These are phyloP conservation scores for Pichia kudriavzevii DNA, from an alignment of 1,139 yeast species.

Conservation along the genomic window DNA sequence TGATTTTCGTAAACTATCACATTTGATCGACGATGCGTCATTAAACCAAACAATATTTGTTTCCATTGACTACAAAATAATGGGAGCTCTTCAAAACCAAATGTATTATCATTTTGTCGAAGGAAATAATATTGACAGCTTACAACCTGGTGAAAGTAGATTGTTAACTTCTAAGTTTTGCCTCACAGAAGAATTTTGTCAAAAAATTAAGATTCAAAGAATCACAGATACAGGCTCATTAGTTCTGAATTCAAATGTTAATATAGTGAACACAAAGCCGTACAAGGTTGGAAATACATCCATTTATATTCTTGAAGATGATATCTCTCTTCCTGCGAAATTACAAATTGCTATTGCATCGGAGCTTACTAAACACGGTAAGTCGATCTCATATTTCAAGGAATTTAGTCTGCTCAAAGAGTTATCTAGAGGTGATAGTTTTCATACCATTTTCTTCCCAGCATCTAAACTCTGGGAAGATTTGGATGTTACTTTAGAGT, in stretches of 20 bases:
- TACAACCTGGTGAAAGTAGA: constrained; percentile 27
- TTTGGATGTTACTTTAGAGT: constrained; percentile 54
- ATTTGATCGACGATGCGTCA: constrained; percentile 49
- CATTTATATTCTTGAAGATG: constrained; percentile 58
- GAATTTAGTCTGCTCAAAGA: constrained; percentile 41
- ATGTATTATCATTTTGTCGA: constrained; percentile 63
- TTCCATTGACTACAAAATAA: constrained; percentile 7
- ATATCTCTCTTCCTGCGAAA: constrained; percentile 47
- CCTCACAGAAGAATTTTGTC: constrained; percentile 36
- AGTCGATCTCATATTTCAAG: constrained; percentile 42
- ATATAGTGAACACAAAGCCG: constrained; percentile 35
- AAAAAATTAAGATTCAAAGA: constrained; percentile 34
- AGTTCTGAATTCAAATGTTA: constrained; percentile 30
- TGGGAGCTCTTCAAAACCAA: constrained; percentile 29
- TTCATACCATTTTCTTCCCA: constrained; percentile 77
- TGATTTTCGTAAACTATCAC: constrained; percentile 49
- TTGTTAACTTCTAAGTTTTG: constrained; percentile 42
- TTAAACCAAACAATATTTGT: constrained; percentile 55
- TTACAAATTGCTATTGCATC: constrained; percentile 49
- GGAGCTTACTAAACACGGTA: constrained; percentile 41
- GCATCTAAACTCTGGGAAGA: constrained; percentile 69
- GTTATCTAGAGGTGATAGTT: constrained; percentile 27
- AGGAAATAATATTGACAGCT: constrained; percentile 33
- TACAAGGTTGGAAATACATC: constrained; percentile 49
- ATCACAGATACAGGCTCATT: too few relatives aligned